phyloP scores from a whole-genome alignment of 2,329 filamentous ascomycete species.

The Talaromyces albobiverticillius region DNA sequence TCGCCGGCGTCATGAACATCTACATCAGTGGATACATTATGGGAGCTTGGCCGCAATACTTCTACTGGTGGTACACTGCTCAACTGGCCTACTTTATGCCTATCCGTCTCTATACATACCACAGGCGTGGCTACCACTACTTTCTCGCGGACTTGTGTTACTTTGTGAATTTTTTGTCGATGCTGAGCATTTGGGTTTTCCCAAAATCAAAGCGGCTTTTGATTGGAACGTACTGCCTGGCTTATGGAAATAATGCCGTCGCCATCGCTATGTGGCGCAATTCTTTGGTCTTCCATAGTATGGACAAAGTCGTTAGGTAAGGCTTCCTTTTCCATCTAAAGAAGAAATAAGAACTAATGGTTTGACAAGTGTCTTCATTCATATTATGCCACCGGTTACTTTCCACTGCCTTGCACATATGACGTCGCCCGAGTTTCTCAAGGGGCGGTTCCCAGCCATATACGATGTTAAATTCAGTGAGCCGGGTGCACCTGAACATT shows the following conservation, averaged over 20 bases:
- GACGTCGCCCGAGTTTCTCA: constrained; percentile 62
- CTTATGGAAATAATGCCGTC: constrained; percentile 94
- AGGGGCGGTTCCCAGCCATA: constrained; percentile 75
- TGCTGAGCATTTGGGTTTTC: constrained; percentile 85
- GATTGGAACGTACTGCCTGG: constrained; percentile 86
- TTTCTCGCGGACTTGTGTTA: constrained; percentile 97
- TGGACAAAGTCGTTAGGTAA: constrained; percentile 92
- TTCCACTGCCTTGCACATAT: constrained; percentile 91
- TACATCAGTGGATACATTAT: constrained; percentile 95
- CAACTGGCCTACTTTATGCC: constrained; percentile 97
- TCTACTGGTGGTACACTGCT: constrained; percentile 87
- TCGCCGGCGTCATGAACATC: constrained; percentile 93
- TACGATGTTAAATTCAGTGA: constrained; percentile 70
- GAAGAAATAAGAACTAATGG: neutral
- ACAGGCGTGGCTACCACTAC: constrained; percentile 89
- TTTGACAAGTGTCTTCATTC: constrained; percentile 76
- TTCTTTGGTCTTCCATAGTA: constrained; percentile 94
- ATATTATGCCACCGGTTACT: constrained; percentile 96
- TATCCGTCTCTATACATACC: constrained; percentile 87
- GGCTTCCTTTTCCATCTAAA: neutral
- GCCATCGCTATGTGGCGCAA: constrained; percentile 99
- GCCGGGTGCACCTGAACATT: constrained; percentile 73
- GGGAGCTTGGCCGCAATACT: constrained; percentile 77
- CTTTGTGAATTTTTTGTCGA: constrained; percentile 86
- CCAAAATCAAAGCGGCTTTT: constrained; percentile 87